Percentiles rank a stretch among this genome's conserved stretches.
phyloP scores from a whole-genome alignment of 1,284 basidiomycete species.

The Cutaneotrichosporon sp. region DNA sequence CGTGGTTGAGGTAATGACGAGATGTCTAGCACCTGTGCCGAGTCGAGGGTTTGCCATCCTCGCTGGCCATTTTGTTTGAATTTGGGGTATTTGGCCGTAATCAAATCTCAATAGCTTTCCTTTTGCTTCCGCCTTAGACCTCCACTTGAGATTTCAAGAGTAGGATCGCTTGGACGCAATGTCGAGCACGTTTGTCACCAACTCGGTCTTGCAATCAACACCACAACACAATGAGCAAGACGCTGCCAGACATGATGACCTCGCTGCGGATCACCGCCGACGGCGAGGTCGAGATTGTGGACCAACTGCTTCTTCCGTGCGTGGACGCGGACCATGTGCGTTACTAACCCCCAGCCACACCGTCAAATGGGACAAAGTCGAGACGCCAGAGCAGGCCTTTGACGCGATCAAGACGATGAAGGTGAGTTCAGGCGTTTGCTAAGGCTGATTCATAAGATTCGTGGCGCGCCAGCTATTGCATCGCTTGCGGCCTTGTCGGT shows the following conservation, averaged over 20 bases:
- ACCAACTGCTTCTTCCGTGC: conserved; percentile 72
- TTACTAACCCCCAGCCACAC: conserved; percentile 52
- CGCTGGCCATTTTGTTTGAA: too few relatives aligned
- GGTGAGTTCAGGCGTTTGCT: conserved; percentile 48
- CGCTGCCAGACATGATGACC: conserved; percentile 49
- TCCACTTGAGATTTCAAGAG: conserved; percentile 1
- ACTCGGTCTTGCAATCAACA: not conserved
- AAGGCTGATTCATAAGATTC: conserved; percentile 54
- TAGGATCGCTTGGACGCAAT: not conserved
- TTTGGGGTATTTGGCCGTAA: too few relatives aligned
- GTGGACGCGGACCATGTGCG: conserved; percentile 10
- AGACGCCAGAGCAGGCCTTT: conserved; percentile 70
- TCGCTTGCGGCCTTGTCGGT: conserved; percentile 78
- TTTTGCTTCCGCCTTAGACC: conserved; percentile 3
- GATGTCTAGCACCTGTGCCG: not conserved
- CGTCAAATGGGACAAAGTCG: conserved; percentile 65
- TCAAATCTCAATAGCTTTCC: not conserved
- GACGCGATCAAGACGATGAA: conserved; percentile 92
- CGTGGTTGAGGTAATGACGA: not conserved
- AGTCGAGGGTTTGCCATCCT: too few relatives aligned
- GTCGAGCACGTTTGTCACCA: conserved; percentile 1
- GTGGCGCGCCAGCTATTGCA: conserved; percentile 90
- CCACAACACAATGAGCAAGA: conserved; percentile 15
- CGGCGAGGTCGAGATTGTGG: conserved; percentile 70
- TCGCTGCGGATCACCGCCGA: conserved; percentile 59